Conservation (phyloP, 768 basidiomycete genomes). For the Xanthoconium purpureum region DNA sequence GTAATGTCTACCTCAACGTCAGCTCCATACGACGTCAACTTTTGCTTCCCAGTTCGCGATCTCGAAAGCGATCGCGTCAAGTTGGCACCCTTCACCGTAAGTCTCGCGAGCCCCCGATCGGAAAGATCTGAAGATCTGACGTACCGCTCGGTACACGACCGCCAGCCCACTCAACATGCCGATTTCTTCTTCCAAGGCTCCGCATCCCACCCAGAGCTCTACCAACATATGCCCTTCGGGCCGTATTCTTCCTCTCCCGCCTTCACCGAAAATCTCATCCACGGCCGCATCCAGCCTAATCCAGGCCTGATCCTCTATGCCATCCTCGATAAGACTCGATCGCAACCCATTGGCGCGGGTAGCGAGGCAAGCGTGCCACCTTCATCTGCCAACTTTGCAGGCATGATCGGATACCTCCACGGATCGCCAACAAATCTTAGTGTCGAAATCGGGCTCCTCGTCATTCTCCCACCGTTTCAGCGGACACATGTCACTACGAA, state of each 20-base stretch:
- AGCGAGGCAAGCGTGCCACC: neutral
- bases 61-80: conserved; percentile 49
- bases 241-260: conserved; percentile 40
- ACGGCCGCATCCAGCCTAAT: conserved; percentile 35
- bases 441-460: conserved; percentile 54
- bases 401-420: conserved; percentile 50
- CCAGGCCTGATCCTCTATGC: conserved; percentile 43
- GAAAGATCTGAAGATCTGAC: neutral
- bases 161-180: conserved; percentile 45
- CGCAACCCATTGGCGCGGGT: neutral
- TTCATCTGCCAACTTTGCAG: conserved; percentile 40
- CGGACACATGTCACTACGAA: conserved; percentile 62
- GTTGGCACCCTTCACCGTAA: conserved; percentile 49
- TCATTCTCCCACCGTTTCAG: conserved; percentile 57
- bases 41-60: conserved; percentile 47
- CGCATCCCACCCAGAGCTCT: conserved; percentile 39
- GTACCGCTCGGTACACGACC: no score
- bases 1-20: neutral
- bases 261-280: conserved; percentile 36
- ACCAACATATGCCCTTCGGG: conserved; percentile 48
- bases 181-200: conserved; percentile 37
- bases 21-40: conserved; percentile 38
- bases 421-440: conserved; percentile 39
- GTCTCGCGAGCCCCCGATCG: conserved; percentile 9
- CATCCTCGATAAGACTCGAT: conserved; percentile 49